Percentiles rank a stretch among this genome's conserved stretches.
Conservation (phyloP, 2,329 filamentous ascomycete genomes). For the Neofusicoccum ribis region DNA sequence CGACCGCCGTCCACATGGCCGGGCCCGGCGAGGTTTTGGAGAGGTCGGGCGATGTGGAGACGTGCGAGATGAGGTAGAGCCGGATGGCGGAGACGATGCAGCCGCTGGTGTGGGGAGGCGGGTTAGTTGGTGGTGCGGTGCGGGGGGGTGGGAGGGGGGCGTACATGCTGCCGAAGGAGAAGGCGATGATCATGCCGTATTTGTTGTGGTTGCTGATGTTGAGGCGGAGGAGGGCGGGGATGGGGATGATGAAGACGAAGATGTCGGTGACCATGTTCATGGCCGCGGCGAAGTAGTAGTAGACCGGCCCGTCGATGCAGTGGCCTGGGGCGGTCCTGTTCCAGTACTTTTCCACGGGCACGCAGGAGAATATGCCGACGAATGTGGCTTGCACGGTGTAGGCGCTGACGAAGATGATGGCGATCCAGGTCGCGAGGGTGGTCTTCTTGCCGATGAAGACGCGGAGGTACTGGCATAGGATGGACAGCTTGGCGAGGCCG, state of each 20-base stretch:
- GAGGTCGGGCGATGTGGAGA: background rate
- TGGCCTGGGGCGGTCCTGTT: constrained; percentile 27
- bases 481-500: constrained; percentile 23
- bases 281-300: constrained; percentile 1
- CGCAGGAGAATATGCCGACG: constrained; percentile 35
- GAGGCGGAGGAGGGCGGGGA: constrained; percentile 27
- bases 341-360: constrained; percentile 38
- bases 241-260: constrained; percentile 27
- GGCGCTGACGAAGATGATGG: constrained; percentile 14
- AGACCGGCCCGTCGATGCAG: constrained; percentile 26
- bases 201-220: constrained; percentile 23
- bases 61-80: background rate
- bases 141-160: too few relatives aligned
- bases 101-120: background rate
- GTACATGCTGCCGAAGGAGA: constrained; percentile 28
- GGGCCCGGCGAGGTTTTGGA: background rate
- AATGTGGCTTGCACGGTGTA: constrained; percentile 28
- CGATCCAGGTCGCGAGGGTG: constrained; percentile 21
- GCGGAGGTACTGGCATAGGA: constrained; percentile 27
- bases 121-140: too few relatives aligned
- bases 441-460: constrained; percentile 25
- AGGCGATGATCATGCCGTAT: constrained; percentile 29
- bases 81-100: background rate
- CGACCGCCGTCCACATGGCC: constrained; percentile 1
- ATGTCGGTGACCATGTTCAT: constrained; percentile 23